A percentile compares a stretch with the other conserved stretches of the same genome.
These are phyloP conservation scores for Apiospora pterosperma DNA, from an alignment of 2,329 filamentous ascomycete genomes.

Conservation along the genomic window DNA sequence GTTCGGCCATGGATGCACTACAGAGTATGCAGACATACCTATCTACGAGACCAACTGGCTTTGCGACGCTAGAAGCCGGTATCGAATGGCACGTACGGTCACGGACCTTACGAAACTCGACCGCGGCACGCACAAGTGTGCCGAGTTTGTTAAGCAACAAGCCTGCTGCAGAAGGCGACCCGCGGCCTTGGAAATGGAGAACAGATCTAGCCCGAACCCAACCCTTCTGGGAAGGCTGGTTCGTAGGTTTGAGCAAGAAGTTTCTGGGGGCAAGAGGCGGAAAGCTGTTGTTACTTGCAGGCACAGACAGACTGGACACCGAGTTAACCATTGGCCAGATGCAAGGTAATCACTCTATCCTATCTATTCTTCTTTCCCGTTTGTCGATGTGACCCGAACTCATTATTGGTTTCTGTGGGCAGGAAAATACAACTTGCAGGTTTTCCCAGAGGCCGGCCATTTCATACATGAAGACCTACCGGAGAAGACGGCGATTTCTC, in stretches of 20 bases:
- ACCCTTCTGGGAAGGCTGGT: conserved; percentile 94
- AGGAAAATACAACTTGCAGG: conserved; percentile 93
- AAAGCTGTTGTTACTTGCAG: conserved; percentile 28
- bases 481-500: conserved; percentile 77
- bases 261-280: conserved; percentile 75
- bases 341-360: conserved; percentile 22
- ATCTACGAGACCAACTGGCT: conserved; percentile 73
- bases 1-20: conserved; percentile 90
- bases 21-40: conserved; percentile 93
- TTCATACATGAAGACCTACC: conserved; percentile 96
- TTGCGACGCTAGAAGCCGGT: conserved; percentile 71
- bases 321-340: conserved; percentile 32
- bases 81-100: conserved; percentile 94
- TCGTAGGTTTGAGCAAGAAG: conserved; percentile 80
- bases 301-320: conserved; percentile 31
- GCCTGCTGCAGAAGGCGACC: conserved; percentile 15
- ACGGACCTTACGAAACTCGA: conserved; percentile 77
- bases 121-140: conserved; percentile 84
- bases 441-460: conserved; percentile 92
- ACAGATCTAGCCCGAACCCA: conserved; percentile 82
- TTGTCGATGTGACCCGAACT: background rate
- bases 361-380: conserved; percentile 5
- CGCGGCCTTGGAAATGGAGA: conserved; percentile 72
- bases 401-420: background rate
- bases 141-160: conserved; percentile 64